Percentiles rank a stretch among this genome's conserved stretches.
These are phyloP conservation scores for Aspergillus steynii DNA, from an alignment of 495 filamentous ascomycete genomes.

Conservation along the genomic window DNA sequence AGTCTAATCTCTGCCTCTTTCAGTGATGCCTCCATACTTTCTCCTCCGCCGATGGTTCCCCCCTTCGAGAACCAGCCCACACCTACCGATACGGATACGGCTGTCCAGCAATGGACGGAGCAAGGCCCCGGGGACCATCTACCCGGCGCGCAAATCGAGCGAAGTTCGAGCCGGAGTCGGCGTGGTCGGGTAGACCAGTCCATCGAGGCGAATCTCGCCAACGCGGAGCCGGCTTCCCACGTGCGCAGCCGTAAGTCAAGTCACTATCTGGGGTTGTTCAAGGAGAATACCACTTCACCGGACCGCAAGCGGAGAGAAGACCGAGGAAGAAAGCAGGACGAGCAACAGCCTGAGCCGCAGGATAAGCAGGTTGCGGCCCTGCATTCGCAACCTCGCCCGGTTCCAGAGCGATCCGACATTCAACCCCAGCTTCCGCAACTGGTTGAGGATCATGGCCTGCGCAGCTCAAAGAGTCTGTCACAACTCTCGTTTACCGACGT, in stretches of 20 bases:
- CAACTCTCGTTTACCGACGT: slow-evolving; percentile 33
- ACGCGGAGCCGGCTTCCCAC: slow-evolving; percentile 69
- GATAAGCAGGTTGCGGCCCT: slow-evolving; percentile 16
- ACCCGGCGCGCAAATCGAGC: slow-evolving; percentile 26
- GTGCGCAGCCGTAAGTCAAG: slow-evolving; percentile 90
- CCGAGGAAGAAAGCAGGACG: slow-evolving; percentile 31
- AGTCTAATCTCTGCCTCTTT: slow-evolving; percentile 34
- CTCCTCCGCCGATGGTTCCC: slow-evolving; percentile 21
- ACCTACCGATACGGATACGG: slow-evolving; percentile 20
- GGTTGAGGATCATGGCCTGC: slow-evolving; percentile 17
- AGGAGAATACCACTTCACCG: slow-evolving; percentile 70
- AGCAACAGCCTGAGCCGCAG: slow-evolving; percentile 16
- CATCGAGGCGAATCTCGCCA: slow-evolving; percentile 77
- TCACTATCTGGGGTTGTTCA: slow-evolving; percentile 89
- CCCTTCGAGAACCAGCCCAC: slow-evolving; percentile 21
- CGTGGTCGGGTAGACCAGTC: slow-evolving; percentile 70
- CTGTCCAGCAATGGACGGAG: slow-evolving; percentile 20
- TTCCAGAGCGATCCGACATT: slow-evolving; percentile 8
- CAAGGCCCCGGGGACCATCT: slow-evolving; percentile 19
- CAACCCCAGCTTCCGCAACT: slow-evolving; percentile 5
- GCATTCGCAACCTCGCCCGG: slow-evolving; percentile 14
- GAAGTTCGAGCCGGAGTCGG: slow-evolving; percentile 45
- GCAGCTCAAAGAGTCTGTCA: slow-evolving; percentile 33
- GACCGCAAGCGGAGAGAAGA: slow-evolving; percentile 48
- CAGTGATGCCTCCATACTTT: slow-evolving; percentile 25